These are phyloP conservation scores for Lodderomyces pseudojiufengensis DNA, from an alignment of 1,139 yeast genomes.

Conservation along the genomic window DNA sequence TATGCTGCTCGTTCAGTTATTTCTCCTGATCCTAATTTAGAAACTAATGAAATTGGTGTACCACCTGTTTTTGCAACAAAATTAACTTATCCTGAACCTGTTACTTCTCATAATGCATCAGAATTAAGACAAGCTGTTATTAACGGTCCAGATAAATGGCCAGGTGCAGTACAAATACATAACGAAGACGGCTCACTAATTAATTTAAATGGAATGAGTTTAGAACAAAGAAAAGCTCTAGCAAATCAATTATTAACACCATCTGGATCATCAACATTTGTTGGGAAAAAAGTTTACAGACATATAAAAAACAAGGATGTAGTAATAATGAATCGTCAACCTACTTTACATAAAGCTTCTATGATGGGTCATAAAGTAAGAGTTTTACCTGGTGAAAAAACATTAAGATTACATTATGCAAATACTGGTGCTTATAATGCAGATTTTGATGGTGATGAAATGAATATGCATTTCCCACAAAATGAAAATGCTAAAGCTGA, in stretches of 20 bases:
- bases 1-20: conserved; percentile 98
- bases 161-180: conserved; percentile 96
- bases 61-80: conserved; percentile 98
- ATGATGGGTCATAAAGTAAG: conserved; percentile 99
- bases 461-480: conserved; percentile 99
- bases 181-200: conserved; percentile 92
- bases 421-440: conserved; percentile 99
- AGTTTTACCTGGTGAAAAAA: conserved; percentile 95
- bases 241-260: conserved; percentile 96
- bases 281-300: conserved; percentile 89
- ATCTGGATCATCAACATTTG: conserved; percentile 47
- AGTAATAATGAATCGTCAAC: conserved; percentile 98
- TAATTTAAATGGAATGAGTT: conserved; percentile 81
- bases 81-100: conserved; percentile 97
- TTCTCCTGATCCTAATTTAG: conserved; percentile 97
- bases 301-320: conserved; percentile 94
- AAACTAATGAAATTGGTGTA: conserved; percentile 96
- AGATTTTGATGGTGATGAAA: conserved; percentile 99
- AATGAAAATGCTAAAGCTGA: conserved; percentile 97
- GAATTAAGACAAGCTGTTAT: conserved; percentile 92
- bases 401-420: conserved; percentile 94
- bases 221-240: conserved; percentile 92
- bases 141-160: conserved; percentile 97
- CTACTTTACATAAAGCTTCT: conserved; percentile 97
- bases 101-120: conserved; percentile 87